Percentiles rank a stretch among this genome's conserved stretches.
Conservation (phyloP, 2,329 filamentous ascomycete genomes). For the Ophiosphaerella narmari region DNA sequence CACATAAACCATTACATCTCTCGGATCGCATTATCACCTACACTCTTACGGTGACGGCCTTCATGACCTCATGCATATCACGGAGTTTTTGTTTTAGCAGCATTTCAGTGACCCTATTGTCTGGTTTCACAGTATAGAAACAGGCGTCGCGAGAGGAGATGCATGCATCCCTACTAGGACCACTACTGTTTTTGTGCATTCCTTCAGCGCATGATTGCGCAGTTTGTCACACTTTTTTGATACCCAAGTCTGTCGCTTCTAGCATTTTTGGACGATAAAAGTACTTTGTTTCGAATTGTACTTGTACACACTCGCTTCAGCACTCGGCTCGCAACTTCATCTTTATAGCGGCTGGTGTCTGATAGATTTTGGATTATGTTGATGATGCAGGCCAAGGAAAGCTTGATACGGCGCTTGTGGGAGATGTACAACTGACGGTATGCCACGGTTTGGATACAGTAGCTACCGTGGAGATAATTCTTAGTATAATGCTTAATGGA, state of each 20-base stretch:
- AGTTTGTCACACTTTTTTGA: constrained; percentile 32
- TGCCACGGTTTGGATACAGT: background rate
- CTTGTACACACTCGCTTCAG: constrained; percentile 35
- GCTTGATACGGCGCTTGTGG: background rate
- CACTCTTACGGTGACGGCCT: constrained; percentile 29
- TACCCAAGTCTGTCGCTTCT: constrained; percentile 43
- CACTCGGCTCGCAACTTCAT: constrained; percentile 23
- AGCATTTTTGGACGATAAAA: constrained; percentile 17
- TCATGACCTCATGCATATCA: constrained; percentile 45
- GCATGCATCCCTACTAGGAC: constrained; percentile 15
- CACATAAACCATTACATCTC: constrained; percentile 19
- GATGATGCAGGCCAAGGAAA: background rate
- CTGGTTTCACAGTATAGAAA: constrained; percentile 29
- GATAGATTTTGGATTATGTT: constrained; percentile 13
- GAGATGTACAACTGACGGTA: background rate
- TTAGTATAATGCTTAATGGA: constrained; percentile 46
- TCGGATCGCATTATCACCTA: constrained; percentile 28
- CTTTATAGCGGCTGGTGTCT: constrained; percentile 25
- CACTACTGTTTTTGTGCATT: constrained; percentile 15
- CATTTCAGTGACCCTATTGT: constrained; percentile 42
- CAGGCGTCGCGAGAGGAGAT: constrained; percentile 20
- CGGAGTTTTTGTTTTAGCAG: constrained; percentile 42
- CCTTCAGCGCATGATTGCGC: constrained; percentile 17
- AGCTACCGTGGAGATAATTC: constrained; percentile 19
- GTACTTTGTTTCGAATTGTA: constrained; percentile 4